A percentile compares a stretch with the other conserved stretches of the same genome.
These are phyloP conservation scores for Paraphysoderma sedebokerense DNA, from an alignment of 371 early-diverging fungal genomes.

Conservation along the genomic window DNA sequence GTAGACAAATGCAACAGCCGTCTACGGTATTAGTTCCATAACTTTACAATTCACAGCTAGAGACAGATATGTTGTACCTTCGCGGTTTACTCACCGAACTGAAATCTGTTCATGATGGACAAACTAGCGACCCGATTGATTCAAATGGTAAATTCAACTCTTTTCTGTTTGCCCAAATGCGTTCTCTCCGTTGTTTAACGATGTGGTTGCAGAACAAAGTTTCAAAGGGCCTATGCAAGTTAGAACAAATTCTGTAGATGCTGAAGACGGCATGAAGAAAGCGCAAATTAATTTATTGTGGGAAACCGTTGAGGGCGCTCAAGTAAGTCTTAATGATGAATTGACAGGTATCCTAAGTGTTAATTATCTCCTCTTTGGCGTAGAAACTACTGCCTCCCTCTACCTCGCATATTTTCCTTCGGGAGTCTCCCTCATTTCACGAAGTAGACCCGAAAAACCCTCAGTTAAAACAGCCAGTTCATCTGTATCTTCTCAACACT, in stretches of 20 bases:
- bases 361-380: background rate
- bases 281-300: slow-evolving; percentile 15
- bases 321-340: background rate
- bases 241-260: background rate
- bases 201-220: too few species aligned
- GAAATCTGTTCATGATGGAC: slow-evolving; percentile 36
- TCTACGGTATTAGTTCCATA: too few species aligned
- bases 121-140: background rate
- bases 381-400: slow-evolving; percentile 57
- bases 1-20: too few species aligned
- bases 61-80: slow-evolving; percentile 50
- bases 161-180: background rate
- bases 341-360: background rate
- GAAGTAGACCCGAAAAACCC: slow-evolving; percentile 59
- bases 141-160: background rate
- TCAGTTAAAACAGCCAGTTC: slow-evolving; percentile 54
- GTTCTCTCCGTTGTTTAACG: too few species aligned
- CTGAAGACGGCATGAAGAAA: too few species aligned
- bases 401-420: slow-evolving; percentile 54
- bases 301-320: slow-evolving; percentile 17
- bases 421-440: slow-evolving; percentile 51
- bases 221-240: background rate
- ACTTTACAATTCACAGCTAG: slow-evolving; percentile 28
- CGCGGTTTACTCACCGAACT: slow-evolving; percentile 50
- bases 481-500: slow-evolving; percentile 63